Base-by-base conservation (phyloP, 2,329 filamentous ascomycete species). In the Stachybotrys echinatus region DNA sequence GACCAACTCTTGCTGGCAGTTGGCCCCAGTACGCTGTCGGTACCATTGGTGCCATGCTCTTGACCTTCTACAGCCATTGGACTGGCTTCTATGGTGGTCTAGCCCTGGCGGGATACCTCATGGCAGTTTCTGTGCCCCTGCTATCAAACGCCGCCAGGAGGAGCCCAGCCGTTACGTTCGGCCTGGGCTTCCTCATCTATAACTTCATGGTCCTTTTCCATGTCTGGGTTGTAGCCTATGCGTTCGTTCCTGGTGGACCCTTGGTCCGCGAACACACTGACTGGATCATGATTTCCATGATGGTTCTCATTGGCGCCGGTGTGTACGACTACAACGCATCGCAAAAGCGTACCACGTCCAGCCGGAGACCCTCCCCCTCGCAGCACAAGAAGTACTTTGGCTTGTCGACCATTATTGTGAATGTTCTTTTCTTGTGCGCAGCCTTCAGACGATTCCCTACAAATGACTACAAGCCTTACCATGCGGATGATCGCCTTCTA, bases 161-260 rank as follows among this genome's bases (percentile, higher is more conserved):
- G 65, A 86, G 77, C 47, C 91, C 91, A 1, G 89, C 84, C 5
- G 77, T 78, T 22, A 89, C 89, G 0, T 99, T 99, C 64, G 94
- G 92, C 3, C 65, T 95, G 14, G 92, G 88, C 4, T 96, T 96
- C 72, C 72, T 96, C 48, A 68, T 95, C 45, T 99, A 97, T 75
- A 96, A 97, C 69, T 79, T 97, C 61, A 73, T 97, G 73, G 86
- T 96, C 5, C 80, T 99, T n/a, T 96, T 96, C 75, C 92, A 97
- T 64, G 91, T 96, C 49, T 99, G 94, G 94, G 88, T 96, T 34
- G 94, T 99, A 12, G 94, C 94, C 2, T 99, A 99, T 62, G 94
- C 94, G 12, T 99, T 99, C 59, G 94, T 99, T 3, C 94, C 94
- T 2, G 94, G 94, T 47, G 94, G 94, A 2, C 90, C 90, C 3